Percentiles rank a stretch among this genome's conserved stretches.
Evolutionary conservation across 169 alveolate genomes (phyloP).

Genomic region (Plasmodium knowlesi): DNA sequence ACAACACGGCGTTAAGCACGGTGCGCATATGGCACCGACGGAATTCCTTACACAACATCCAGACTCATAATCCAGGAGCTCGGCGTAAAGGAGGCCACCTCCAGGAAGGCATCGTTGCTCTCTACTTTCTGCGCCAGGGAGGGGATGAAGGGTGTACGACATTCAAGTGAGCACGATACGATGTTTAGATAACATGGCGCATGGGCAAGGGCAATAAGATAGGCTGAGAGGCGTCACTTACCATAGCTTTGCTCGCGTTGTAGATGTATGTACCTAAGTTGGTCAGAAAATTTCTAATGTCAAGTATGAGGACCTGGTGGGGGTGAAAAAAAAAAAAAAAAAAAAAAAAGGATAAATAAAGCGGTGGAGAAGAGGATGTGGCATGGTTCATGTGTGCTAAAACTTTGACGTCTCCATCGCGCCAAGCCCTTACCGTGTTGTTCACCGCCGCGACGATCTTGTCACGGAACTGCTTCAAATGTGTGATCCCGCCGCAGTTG

Average conservation of each 20-base stretch:
- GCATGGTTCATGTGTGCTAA: not conserved
- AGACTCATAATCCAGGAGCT: slow-evolving; percentile 73
- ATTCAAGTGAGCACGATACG: not conserved
- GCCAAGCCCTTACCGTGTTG: slow-evolving; percentile 21
- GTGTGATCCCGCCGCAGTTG: slow-evolving; percentile 51
- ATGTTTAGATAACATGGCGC: too few species aligned
- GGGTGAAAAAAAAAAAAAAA: not conserved
- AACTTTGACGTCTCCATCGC: not conserved
- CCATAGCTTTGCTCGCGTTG: not conserved
- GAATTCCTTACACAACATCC: slow-evolving; percentile 42
- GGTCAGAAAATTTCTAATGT: slow-evolving; percentile 25
- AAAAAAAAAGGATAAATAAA: not conserved
- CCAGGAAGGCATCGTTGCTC: slow-evolving; percentile 27
- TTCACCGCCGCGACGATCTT: slow-evolving; percentile 31
- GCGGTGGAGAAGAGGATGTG: not conserved
- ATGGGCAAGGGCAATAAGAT: not conserved
- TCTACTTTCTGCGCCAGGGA: slow-evolving; percentile 1
- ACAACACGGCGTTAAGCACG: not conserved
- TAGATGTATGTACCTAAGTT: slow-evolving; percentile 18
- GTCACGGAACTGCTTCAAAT: slow-evolving; percentile 26
- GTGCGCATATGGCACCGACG: not conserved
- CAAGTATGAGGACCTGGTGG: slow-evolving; percentile 37
- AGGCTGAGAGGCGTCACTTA: not conserved
- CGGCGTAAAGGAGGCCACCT: slow-evolving; percentile 68
- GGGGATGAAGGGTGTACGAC: not conserved